Evolutionary conservation across 164 flowering plant species (phyloP).

Genomic region (Taxillus chinensis): DNA sequence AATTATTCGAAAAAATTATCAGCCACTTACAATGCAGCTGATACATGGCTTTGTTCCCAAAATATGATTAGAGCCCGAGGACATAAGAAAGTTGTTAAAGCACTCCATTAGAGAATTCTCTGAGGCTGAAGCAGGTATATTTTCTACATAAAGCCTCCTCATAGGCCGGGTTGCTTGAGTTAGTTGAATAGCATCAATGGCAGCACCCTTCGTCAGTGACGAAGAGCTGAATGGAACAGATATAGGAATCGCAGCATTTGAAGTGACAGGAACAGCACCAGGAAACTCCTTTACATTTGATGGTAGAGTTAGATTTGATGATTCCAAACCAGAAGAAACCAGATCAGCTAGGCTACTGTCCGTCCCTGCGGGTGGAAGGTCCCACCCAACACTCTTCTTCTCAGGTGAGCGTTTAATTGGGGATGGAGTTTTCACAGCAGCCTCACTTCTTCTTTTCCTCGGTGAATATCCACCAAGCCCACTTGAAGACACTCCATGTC

Average conservation of each 20-base stretch:
- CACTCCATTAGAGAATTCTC: constrained; percentile 66
- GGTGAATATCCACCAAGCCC: constrained; percentile 98
- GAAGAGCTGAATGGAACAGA: constrained; percentile 14
- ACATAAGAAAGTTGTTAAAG: constrained; percentile 48
- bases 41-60: constrained; percentile 79
- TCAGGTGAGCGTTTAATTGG: constrained; percentile 62
- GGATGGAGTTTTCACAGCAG: constrained; percentile 66
- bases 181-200: constrained; percentile 67
- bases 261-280: constrained; percentile 17
- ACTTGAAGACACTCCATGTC: constrained; percentile 45
- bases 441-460: constrained; percentile 74
- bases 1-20: not conserved
- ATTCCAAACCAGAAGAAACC: constrained; percentile 18
- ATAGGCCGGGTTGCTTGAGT: constrained; percentile 78
- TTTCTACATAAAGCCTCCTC: constrained; percentile 83
- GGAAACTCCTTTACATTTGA: constrained; percentile 19
- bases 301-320: constrained; percentile 16
- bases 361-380: constrained; percentile 46
- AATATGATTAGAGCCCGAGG: constrained; percentile 49
- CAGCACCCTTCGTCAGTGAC: constrained; percentile 17
- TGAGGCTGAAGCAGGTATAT: constrained; percentile 63
- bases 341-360: constrained; percentile 17
- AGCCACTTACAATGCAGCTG: constrained; percentile 65
- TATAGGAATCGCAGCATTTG: constrained; percentile 17
- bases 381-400: constrained; percentile 73